Base-by-base conservation (phyloP, 352 stramenopile genomes). In the Pythium grandisporangium region DNA sequence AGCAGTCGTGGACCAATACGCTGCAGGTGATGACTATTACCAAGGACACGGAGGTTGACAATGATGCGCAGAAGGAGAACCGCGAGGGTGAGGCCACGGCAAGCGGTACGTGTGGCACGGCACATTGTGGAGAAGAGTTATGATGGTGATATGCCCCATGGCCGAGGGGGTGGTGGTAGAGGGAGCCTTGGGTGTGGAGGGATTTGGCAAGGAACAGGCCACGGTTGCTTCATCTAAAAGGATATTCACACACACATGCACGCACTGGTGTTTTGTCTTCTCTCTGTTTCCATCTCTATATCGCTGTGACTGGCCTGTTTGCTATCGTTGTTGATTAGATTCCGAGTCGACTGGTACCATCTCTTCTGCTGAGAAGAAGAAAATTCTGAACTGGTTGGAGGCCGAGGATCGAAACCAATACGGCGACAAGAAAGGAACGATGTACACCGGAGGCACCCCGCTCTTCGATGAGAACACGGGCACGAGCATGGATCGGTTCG, bases 391-490 rank as follows among this genome's bases (percentile, higher is more conserved):
- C 22, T 90, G 76, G 76, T 75, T 90, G 46, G 48, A 66, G 45
- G 46, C 43, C 11, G 70, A 79, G 21, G 46, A 61, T 13, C 54
- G 67, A 14, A 90, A 90, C 45, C 38, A 80, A 42, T 90, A 61
- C 46, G 76, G 76, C 1, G 76, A 90, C 33, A 24, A 45, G 24
- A 55, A 56, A 6, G 66, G 59, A 32, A 85, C 40, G 14, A 61
- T 63, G 32, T 93, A 93, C 58, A 64, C 60, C 2, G 80, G 77
- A 5, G 80, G 80, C 24, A 89, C 77, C n/a, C 80, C 80, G 42
- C 52, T 93, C 14, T 90, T 89, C 43, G 48, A 88, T 40, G 75
- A 90, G 56, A 57, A 24, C n/a, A 86, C 70, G 17, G 80, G 77
- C 35, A 42, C 46, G 24, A 53, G 27, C 17, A 65, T 44, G 4